Evolutionary conservation across 192 early-diverging fungal species (phyloP).

Genomic region (Linderina pennispora): DNA sequence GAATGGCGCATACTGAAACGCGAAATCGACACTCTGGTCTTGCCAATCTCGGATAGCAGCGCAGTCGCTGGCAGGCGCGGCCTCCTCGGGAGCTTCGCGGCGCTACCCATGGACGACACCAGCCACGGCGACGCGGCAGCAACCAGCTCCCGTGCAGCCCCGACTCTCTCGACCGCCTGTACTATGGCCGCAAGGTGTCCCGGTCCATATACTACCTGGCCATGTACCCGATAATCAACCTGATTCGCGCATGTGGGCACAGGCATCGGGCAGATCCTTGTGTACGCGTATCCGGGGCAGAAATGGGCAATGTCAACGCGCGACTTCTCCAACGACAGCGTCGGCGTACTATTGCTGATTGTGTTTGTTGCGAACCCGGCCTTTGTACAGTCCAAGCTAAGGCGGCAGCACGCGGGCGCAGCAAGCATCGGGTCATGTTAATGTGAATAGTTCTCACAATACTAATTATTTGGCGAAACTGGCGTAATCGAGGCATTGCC

Average conservation of each 20-base stretch:
- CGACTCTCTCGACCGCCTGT: slow-evolving; percentile 41
- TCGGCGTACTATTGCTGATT: slow-evolving; percentile 38
- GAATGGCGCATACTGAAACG: slow-evolving; percentile 43
- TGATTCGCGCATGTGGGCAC: slow-evolving; percentile 41
- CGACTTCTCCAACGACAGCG: slow-evolving; percentile 45
- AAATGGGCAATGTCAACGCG: slow-evolving; percentile 41
- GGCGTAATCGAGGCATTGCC: slow-evolving; percentile 6
- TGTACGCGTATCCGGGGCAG: slow-evolving; percentile 35
- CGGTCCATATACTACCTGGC: slow-evolving; percentile 47
- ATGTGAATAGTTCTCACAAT: too few relatives aligned
- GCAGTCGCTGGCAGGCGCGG: slow-evolving; percentile 7
- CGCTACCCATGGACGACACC: neutral
- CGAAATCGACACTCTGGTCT: slow-evolving; percentile 38
- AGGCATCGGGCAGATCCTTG: slow-evolving; percentile 37
- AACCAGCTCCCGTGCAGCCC: slow-evolving; percentile 19
- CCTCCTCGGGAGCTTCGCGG: too few relatives aligned
- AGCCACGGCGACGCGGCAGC: slow-evolving; percentile 4
- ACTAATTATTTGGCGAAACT: slow-evolving; percentile 10
- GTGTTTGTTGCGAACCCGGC: slow-evolving; percentile 47
- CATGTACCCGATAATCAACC: slow-evolving; percentile 41
- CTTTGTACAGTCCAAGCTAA: slow-evolving; percentile 37
- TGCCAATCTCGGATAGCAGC: slow-evolving; percentile 36
- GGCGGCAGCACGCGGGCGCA: slow-evolving; percentile 9
- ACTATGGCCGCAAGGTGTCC: slow-evolving; percentile 46
- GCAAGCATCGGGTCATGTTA: neutral